Evolutionary conservation across 2,329 filamentous ascomycete genomes (phyloP), one percentile per base, ranked within the genome.

Genomic region (Pseudopithomyces chartarum): DNA sequence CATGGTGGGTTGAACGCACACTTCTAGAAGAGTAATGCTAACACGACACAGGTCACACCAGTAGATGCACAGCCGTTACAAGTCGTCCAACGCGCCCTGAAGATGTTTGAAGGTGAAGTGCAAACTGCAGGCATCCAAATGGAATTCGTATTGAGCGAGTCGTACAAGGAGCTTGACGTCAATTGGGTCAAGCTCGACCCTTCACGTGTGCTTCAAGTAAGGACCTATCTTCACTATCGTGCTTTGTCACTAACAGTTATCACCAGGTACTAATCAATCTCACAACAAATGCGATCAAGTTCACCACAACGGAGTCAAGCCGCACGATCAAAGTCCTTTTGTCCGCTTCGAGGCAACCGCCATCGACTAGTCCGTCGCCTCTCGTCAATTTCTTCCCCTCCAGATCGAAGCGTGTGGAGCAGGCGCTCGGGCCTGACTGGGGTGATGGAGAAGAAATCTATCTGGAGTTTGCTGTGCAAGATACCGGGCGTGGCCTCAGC

Each of bases 271-370:
- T 93, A 3, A 92, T 94, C 71, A 94, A 94, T 65, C 81, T 94
- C 1, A 84, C 90, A 8, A 91, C 90, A 7, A 94, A 94, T 66
- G 89, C 90, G 0, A 87, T 94, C 73, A 94, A 94, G 66, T 94
- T 93, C 68, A 94, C 91, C 1, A 86, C 86, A 34, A 81, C 81
- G 0, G 85, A 87, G 17, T 80, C 81, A 15, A 84, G 79, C 12
- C 83, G 87, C 7, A 84, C 85, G 3, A 92, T 92, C 60, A 81
- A 81, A 6, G 85, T 92, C 20, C 85, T 82, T 1, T 78, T 92
- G 2, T 85, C 84, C 38, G 89, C 87, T 1, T 89, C 87, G 1
- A 81, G 75, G 33, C 77, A 85, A 20, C 78, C 84, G 3, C 82
- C 82, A 6, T 79, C 80, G 3, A 72, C 77, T 7, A 74, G 76